phyloP scores from a whole-genome alignment of 768 basidiomycete species.

The Termitomyces sp. region DNA sequence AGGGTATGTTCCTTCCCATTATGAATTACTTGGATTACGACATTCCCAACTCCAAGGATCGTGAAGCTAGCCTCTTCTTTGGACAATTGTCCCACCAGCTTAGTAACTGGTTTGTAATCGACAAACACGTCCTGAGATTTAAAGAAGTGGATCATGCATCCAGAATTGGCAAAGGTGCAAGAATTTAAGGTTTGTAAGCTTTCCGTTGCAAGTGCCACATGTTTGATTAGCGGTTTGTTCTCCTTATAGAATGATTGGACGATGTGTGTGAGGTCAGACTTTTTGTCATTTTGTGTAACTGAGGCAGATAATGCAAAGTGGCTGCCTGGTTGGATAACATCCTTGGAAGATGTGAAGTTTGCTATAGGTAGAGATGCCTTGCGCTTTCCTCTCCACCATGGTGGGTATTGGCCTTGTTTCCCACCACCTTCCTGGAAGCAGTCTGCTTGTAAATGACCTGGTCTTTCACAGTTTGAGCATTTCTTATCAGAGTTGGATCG shows the following conservation, averaged over 20 bases:
- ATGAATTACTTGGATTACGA: not conserved
- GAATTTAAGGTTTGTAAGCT: not conserved
- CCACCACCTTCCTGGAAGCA: no score
- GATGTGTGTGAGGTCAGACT: no score
- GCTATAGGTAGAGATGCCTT: not conserved
- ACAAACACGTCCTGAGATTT: not conserved
- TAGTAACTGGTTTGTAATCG: not conserved
- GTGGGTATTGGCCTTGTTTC: no score
- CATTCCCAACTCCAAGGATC: not conserved
- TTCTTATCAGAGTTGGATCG: no score
- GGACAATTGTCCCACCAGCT: not conserved
- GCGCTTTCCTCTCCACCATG: not conserved
- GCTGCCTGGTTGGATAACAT: not conserved
- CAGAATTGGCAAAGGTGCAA: not conserved
- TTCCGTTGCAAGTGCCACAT: not conserved
- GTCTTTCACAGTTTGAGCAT: no score
- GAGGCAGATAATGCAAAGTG: not conserved
- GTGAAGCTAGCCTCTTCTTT: not conserved
- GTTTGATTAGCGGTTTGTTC: not conserved
- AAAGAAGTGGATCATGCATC: not conserved
- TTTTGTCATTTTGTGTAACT: not conserved
- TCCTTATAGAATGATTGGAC: not conserved
- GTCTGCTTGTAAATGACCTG: not conserved
- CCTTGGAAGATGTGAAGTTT: not conserved
- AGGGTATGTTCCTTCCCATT: no score